Percentiles rank a stretch among this genome's conserved stretches.
phyloP scores from a whole-genome alignment of 23 red algal genomes.

The Gracilariopsis chorda region DNA sequence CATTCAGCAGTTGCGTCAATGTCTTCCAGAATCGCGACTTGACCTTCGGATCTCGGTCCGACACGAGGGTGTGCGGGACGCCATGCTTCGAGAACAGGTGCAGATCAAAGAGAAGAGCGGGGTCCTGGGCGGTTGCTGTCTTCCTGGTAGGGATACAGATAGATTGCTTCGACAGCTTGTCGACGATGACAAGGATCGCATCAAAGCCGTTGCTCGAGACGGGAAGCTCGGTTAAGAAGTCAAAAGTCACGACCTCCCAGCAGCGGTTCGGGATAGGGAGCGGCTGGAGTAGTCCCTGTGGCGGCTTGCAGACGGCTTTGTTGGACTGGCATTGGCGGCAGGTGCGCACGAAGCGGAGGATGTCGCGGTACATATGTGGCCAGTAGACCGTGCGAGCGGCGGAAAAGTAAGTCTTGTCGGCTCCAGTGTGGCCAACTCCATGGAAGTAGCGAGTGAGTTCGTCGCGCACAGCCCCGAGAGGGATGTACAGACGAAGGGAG shows the following conservation, averaged over 20 bases:
- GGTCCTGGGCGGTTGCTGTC: not conserved
- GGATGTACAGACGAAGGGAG: not conserved
- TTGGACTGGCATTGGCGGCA: not conserved
- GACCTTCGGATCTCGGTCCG: too few relatives aligned
- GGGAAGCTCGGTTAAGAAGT: slow-evolving; percentile 18
- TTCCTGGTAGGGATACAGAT: not conserved
- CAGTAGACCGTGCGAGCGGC: not conserved
- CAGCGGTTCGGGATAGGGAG: not conserved
- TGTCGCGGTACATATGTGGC: slow-evolving; percentile 1
- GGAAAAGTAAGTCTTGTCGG: slow-evolving; percentile 7
- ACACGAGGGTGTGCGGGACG: not conserved
- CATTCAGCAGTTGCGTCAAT: not conserved
- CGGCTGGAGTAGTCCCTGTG: not conserved
- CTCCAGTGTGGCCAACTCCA: not conserved
- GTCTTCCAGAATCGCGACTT: slow-evolving; percentile 2
- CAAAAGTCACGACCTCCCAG: slow-evolving; percentile 22
- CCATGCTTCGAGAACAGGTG: slow-evolving; percentile 14
- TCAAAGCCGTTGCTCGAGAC: not conserved
- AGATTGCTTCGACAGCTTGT: not conserved
- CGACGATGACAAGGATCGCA: not conserved
- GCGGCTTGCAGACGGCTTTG: not conserved
- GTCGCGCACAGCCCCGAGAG: not conserved
- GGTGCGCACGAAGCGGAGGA: not conserved
- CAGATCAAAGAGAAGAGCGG: not conserved
- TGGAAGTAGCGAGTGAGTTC: not conserved